phyloP scores from a whole-genome alignment of 2,329 filamentous ascomycete species.

The Talaromyces sp. region DNA sequence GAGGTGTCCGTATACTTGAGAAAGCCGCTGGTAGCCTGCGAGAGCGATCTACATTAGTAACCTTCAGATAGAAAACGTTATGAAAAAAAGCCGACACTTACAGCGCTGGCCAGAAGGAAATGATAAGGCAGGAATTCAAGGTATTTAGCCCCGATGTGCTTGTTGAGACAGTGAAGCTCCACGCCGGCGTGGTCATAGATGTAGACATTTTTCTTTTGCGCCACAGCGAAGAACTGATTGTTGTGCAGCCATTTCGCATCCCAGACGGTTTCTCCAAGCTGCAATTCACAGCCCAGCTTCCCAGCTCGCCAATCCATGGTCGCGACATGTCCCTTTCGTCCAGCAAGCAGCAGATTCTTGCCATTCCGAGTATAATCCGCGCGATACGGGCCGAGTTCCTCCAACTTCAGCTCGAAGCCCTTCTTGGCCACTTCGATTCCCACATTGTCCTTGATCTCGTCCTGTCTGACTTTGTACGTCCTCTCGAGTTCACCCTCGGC shows the following conservation, averaged over 20 bases:
- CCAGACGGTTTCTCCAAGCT: slow-evolving; percentile 82
- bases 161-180: slow-evolving; percentile 84
- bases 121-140: slow-evolving; percentile 97
- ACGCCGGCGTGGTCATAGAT: slow-evolving; percentile 91
- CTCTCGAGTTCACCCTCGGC: slow-evolving; percentile 81
- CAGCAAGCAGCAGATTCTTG: slow-evolving; percentile 74
- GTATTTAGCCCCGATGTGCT: slow-evolving; percentile 83
- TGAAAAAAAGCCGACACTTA: slow-evolving; percentile 40
- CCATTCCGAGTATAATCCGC: slow-evolving; percentile 90
- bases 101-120: slow-evolving; percentile 81
- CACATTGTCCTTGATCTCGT: slow-evolving; percentile 71
- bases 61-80: not conserved
- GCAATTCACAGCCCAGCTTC: slow-evolving; percentile 83
- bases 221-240: slow-evolving; percentile 86
- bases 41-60: not conserved
- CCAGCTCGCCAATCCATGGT: slow-evolving; percentile 95
- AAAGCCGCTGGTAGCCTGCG: slow-evolving; percentile 68
- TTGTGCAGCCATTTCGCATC: slow-evolving; percentile 92
- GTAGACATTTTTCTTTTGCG: slow-evolving; percentile 94
- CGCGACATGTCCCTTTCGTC: slow-evolving; percentile 88
- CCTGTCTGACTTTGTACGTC: slow-evolving; percentile 88
- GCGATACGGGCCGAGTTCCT: slow-evolving; percentile 76
- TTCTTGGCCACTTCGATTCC: slow-evolving; percentile 84
- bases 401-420: slow-evolving; percentile 80
- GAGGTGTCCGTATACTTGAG: slow-evolving; percentile 94